phyloP scores from a whole-genome alignment of 225 moss, liverwort and hornwort genomes.

The Polytrichum formosum region DNA sequence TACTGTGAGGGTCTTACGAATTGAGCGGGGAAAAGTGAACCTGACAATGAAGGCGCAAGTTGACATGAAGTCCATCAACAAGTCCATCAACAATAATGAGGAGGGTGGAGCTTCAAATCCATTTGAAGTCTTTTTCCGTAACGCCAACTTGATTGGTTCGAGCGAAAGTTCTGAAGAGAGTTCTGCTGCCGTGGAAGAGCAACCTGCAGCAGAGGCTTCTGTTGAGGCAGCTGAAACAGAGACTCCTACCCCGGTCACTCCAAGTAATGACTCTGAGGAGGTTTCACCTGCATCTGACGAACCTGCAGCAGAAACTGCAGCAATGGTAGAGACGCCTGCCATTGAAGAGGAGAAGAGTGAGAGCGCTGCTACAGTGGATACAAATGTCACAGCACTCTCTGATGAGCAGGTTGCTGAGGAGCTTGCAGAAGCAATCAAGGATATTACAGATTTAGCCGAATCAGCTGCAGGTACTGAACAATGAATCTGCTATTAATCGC shows the following conservation, averaged over 20 bases:
- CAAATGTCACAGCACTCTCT: neutral
- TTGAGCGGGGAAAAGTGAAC: conserved; percentile 75
- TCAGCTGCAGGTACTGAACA: conserved; percentile 7
- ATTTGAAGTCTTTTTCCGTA: conserved; percentile 80
- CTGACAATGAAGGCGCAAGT: conserved; percentile 87
- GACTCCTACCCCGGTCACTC: neutral
- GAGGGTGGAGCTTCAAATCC: conserved; percentile 71
- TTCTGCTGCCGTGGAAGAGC: conserved; percentile 10
- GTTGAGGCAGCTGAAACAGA: neutral
- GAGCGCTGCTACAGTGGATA: conserved; percentile 3
- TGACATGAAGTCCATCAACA: conserved; percentile 77
- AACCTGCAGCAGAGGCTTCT: neutral
- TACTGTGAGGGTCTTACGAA: conserved; percentile 73
- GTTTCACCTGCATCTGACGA: neutral
- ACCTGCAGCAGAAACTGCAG: conserved; percentile 1
- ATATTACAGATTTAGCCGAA: conserved; percentile 2
- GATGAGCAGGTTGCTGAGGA: conserved; percentile 6
- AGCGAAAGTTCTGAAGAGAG: conserved; percentile 9
- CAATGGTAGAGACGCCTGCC: neutral
- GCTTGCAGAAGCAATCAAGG: conserved; percentile 7
- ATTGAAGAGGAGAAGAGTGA: conserved; percentile 1
- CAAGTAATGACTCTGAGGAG: neutral
- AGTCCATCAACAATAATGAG: conserved; percentile 59
- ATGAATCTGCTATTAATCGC: no score
- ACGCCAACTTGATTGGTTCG: conserved; percentile 56